Evolutionary conservation across 495 filamentous ascomycete species (phyloP), one percentile per base, ranked within the genome.

Genomic region (Penicillium psychrofluorescens): DNA sequence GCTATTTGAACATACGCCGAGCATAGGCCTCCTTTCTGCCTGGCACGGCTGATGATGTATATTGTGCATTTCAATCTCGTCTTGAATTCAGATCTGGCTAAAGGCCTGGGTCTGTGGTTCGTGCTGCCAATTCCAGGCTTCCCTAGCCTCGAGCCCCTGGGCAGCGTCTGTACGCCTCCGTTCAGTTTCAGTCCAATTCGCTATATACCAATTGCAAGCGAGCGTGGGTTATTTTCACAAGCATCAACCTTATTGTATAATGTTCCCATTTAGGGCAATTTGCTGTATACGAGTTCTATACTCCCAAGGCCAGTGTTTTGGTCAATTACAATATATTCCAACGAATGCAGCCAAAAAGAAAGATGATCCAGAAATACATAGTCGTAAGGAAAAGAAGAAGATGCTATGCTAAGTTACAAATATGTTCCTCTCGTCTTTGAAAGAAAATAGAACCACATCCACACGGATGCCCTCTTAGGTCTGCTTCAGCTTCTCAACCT

Each of bases 331-430:
- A 22, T 22, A 22, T 22, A 22, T 22, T 22, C 22, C 22, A 22
- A 22, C 22, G 22, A 22, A 22, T 22, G 22, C 22, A 22, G 22
- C 4, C 33, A 41, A 39, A 45, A 35, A 36, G 31, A 43, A 43
- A 53, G 40, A 44, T 45, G 49, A 38, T 47, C 45, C 49, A 55
- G 43, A 53, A 62, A 58, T 59, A 61, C 54, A 61, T 48, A 46
- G 35, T 47, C 38, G 36, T 54, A 51, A 49, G 10, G 35, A 41
- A 41, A 36, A 46, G 41, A 50, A 55, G 53, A 53, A 58, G 51
- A 64, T 57, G 64, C 64, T 63, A 68, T 70, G 61, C 59, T 70
- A 70, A 70, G 41, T 48, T 56, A 50, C 45, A 45, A 35, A 38
- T 43, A 28, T 22, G 36, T 40, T 39, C 43, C 40, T 44, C 46